Base-by-base conservation (phyloP, 1,139 yeast species). In the Kluyveromyces sp. region DNA sequence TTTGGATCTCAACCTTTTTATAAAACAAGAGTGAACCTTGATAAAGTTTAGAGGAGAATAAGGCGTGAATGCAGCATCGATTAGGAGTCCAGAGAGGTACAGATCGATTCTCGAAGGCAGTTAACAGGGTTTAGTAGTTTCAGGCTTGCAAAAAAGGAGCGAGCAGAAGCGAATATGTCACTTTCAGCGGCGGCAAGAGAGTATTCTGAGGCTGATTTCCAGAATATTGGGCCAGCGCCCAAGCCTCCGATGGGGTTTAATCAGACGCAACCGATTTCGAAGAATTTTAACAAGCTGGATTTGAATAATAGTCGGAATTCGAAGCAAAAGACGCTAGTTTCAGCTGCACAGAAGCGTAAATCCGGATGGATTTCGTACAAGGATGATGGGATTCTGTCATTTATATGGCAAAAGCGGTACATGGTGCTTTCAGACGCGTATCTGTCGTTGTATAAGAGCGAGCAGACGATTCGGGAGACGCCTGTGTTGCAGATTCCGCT, bases 301-400 rank as follows among this genome's bases (percentile, higher is more conserved):
- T 36, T 57, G 42, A 52, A 48, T 34, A 50, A 15, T 15, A 15
- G 21, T 15, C 21, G 36, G 42, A 53, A 30, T 51, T 60, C 49
- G 60, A 65, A 47, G 42, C 49, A 53, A 46, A 52, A 48, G 57
- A 67, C 41, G 62, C 28, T 53, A 37, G 53, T 56, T 56, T 50
- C 51, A 15, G n/a, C 41, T 10, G 29, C 43, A 30, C 48, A 41
- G 38, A 39, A 50, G 25, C 50, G 55, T 25, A 60, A 64, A 52
- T 47, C 73, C 72, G 97, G 97, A 0, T 90, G 96, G 95, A 90
- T 87, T 28, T 86, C 87, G 47, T 81, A 88, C 47, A 89, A 88
- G 64, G 97, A 90, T 58, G 97, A 90, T 57, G 96, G 96, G 26
- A 66, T 86, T 34, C 77, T 87, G 53, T 79, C 89, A 10, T 88